These are phyloP conservation scores for Suillus tomentosus DNA, from an alignment of 768 basidiomycete species.

Conservation along the genomic window DNA sequence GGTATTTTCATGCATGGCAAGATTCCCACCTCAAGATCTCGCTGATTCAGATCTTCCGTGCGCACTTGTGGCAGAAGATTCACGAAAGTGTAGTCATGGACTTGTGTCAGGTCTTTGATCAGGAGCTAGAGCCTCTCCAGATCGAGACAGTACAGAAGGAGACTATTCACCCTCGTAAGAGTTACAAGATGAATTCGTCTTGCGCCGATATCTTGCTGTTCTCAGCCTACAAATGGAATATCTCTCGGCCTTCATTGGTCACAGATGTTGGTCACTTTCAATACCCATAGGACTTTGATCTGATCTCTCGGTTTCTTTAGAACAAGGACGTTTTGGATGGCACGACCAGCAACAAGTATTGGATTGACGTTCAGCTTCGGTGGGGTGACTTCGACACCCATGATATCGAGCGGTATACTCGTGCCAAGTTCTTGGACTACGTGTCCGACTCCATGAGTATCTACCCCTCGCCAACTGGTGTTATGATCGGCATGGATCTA, in stretches of 20 bases:
- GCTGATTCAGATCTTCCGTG: conserved; percentile 99
- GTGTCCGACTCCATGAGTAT: conserved; percentile 98
- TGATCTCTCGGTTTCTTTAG: conserved; percentile 38
- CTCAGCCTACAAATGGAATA: conserved; percentile 98
- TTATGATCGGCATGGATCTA: conserved; percentile 98
- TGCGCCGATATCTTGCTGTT: conserved; percentile 98
- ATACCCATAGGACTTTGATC: neutral
- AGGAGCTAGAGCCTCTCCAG: conserved; percentile 95
- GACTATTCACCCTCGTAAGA: conserved; percentile 98
- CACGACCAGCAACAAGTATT: conserved; percentile 98
- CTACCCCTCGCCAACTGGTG: conserved; percentile 97
- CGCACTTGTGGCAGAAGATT: conserved; percentile 99
- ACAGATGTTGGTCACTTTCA: conserved; percentile 68
- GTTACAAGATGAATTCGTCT: conserved; percentile 99
- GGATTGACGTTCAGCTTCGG: conserved; percentile 93
- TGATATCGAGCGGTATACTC: conserved; percentile 97
- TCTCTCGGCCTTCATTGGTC: conserved; percentile 91
- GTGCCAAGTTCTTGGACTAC: conserved; percentile 99
- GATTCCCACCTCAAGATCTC: conserved; percentile 98
- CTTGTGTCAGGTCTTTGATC: conserved; percentile 98
- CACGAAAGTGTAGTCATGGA: conserved; percentile 95
- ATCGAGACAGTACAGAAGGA: conserved; percentile 99
- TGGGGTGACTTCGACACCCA: conserved; percentile 99
- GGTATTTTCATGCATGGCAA: conserved; percentile 99
- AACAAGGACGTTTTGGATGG: conserved; percentile 95